These are phyloP conservation scores for Daedalea quercina DNA, from an alignment of 768 basidiomycete genomes.

Conservation along the genomic window DNA sequence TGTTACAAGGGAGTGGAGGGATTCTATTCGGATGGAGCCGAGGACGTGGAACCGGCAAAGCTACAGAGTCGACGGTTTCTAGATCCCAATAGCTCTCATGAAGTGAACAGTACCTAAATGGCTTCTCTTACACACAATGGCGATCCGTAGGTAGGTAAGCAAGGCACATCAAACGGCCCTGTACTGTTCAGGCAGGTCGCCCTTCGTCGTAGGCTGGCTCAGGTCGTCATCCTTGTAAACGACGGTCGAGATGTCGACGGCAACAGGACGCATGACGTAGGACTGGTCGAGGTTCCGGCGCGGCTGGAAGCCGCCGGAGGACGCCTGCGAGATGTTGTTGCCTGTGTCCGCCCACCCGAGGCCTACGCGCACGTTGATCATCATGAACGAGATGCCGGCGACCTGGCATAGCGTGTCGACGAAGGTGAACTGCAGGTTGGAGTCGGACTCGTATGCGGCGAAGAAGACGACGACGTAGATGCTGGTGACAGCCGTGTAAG, in stretches of 20 bases:
- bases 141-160: no score
- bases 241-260: neutral
- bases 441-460: neutral
- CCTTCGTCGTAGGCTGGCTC: neutral
- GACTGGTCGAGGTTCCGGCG: neutral
- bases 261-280: slow-evolving; percentile 1
- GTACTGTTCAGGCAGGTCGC: neutral
- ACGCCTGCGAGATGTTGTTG: neutral
- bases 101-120: no score
- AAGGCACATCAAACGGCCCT: no score
- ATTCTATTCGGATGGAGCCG: no score
- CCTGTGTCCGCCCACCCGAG: slow-evolving; percentile 4
- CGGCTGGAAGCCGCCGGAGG: neutral
- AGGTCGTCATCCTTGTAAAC: neutral
- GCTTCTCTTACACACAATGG: no score
- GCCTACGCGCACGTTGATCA: slow-evolving; percentile 12
- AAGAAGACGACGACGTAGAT: neutral
- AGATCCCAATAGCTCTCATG: no score
- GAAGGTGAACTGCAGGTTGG: slow-evolving; percentile 1
- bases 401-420: slow-evolving; percentile 1
- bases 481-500: neutral
- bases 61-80: no score
- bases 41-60: no score
- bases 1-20: no score
- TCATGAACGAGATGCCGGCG: slow-evolving; percentile 9